Conservation (phyloP, 305 asterid genomes). For the Solanum hybrid region DNA sequence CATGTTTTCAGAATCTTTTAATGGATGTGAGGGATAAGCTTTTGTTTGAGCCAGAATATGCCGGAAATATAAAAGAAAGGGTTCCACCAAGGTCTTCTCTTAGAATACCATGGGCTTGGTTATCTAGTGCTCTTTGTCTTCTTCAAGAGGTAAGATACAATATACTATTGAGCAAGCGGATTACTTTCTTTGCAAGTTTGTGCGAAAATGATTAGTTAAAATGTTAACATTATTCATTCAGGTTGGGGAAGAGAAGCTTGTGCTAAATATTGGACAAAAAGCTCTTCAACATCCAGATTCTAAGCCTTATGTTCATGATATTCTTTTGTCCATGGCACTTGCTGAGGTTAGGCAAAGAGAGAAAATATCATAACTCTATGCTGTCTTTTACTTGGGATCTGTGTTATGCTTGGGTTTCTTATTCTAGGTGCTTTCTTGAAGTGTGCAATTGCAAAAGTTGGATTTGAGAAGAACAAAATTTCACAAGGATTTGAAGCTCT, state of each 20-base stretch:
- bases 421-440: conserved; percentile 76
- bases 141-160: conserved; percentile 76
- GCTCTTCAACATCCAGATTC: conserved; percentile 76
- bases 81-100: conserved; percentile 81
- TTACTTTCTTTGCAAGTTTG: neutral
- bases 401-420: conserved; percentile 68
- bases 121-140: conserved; percentile 92
- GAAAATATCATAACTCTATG: conserved; percentile 30
- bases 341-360: conserved; percentile 76
- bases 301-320: conserved; percentile 77
- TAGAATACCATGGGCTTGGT: conserved; percentile 84
- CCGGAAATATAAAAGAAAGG: conserved; percentile 78
- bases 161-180: neutral
- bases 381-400: conserved; percentile 31
- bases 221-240: conserved; percentile 17
- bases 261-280: conserved; percentile 79
- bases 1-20: conserved; percentile 56
- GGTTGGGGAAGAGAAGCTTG: conserved; percentile 96
- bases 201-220: conserved; percentile 16
- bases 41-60: conserved; percentile 92
- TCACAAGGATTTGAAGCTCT: conserved; percentile 99
- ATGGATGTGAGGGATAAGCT: conserved; percentile 96
- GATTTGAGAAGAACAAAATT: conserved; percentile 84
- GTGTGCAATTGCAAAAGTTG: conserved; percentile 90
- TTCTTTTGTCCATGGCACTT: conserved; percentile 91